Base-by-base conservation (phyloP, 331 rosid genomes). In the Prunus yedoensis region DNA sequence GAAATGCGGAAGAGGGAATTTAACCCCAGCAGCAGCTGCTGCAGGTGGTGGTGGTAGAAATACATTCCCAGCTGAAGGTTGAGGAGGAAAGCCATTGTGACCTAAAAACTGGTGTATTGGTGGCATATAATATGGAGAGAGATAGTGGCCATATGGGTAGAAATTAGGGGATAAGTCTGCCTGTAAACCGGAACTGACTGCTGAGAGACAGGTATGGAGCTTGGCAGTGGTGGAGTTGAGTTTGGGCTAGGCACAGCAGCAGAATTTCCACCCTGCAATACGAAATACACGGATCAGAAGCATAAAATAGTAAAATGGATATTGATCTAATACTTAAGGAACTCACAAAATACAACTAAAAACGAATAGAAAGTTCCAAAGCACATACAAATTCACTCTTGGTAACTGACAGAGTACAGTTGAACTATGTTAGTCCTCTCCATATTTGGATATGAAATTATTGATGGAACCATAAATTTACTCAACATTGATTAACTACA, bases 81-180 rank as follows among this genome's bases (percentile, higher is more conserved):
- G 93, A 73, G 87, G 92, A 70, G 91, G 84, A 83, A 83, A 92
- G 67, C 97, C 96, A 27, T 83, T 88, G 79, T 82, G 96, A 89
- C 87, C 38, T 74, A 92, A 76, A 76, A 60, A 92, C 62, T 88
- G 97, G 79, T 84, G 96, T 62, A 92, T 82, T 5, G 88, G 89
- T 68, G 97, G 88, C 80, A 92, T 17, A 73, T 83, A 92, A 76
- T 84, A 61, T 4, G 97, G 97, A 62, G 90, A 85, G 67, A 88
- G 78, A 82, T 87, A 92, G 65, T 60, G 97, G 57, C 93, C 87
- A 78, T 92, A 92, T 21, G 94, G 96, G 78, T 84, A 84, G 80
- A 82, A 90, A 83, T 84, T 90, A 23, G 93, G 8, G 96, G 92
- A 88, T 92, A 92, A 10, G 97, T 82, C 27, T 89, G 94, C 91